These are phyloP conservation scores for Ophiostoma himal-ulmi DNA, from an alignment of 2,329 filamentous ascomycete genomes.

Conservation along the genomic window DNA sequence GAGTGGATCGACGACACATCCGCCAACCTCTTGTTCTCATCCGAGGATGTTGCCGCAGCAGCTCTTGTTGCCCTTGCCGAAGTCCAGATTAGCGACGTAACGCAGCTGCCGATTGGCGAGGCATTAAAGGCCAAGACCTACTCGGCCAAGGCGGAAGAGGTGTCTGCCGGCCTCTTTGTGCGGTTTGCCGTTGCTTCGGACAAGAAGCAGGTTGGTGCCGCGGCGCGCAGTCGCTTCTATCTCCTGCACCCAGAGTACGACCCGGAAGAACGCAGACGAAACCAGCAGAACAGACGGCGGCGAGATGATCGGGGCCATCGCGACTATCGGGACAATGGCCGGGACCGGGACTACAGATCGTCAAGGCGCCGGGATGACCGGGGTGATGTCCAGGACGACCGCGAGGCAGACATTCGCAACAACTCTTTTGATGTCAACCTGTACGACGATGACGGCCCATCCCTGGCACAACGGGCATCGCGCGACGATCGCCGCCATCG, in stretches of 20 bases:
- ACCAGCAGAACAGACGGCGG: conserved; percentile 36
- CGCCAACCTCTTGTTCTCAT: conserved; percentile 74
- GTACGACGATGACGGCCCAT: conserved; percentile 48
- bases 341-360: conserved; percentile 29
- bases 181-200: conserved; percentile 70
- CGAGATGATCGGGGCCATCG: conserved; percentile 57
- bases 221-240: conserved; percentile 82
- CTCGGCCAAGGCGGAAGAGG: conserved; percentile 60
- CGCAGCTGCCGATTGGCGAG: conserved; percentile 55
- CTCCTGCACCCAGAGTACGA: conserved; percentile 86
- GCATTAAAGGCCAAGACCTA: conserved; percentile 64
- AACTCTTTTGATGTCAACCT: conserved; percentile 61
- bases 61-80: conserved; percentile 51
- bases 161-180: conserved; percentile 63
- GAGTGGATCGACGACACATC: conserved; percentile 96
- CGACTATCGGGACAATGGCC: conserved; percentile 23
- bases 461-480: conserved; percentile 16
- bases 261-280: conserved; percentile 62
- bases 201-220: conserved; percentile 72
- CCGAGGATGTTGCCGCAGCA: conserved; percentile 46
- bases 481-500: conserved; percentile 24
- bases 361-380: conserved; percentile 22
- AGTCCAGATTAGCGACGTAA: conserved; percentile 33
- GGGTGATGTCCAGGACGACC: conserved; percentile 39
- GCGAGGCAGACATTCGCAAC: conserved; percentile 47